Conservation (phyloP, 2,329 filamentous ascomycete genomes). For the Cytospora piceae region DNA sequence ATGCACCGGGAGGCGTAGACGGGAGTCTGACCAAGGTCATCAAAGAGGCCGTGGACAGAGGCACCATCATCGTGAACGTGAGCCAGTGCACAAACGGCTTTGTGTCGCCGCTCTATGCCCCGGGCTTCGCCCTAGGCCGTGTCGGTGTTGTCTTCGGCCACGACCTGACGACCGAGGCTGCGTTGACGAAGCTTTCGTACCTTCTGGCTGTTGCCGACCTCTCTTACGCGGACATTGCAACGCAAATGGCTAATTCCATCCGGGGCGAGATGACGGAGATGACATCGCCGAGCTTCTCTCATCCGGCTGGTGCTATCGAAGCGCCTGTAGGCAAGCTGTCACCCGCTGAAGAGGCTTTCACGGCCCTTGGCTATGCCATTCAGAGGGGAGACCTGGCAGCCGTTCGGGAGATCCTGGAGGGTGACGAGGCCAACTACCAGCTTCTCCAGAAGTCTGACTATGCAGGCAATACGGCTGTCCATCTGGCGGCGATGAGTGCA, state of each 20-base stretch:
- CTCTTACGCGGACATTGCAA: conserved; percentile 67
- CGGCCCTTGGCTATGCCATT: conserved; percentile 80
- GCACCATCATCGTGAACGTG: conserved; percentile 86
- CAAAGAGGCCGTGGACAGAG: conserved; percentile 74
- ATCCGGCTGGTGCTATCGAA: conserved; percentile 63
- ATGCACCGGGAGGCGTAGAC: conserved; percentile 81
- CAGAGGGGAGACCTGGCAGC: conserved; percentile 68
- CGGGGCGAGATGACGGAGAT: conserved; percentile 84
- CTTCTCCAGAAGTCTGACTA: conserved; percentile 79
- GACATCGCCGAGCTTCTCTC: conserved; percentile 73
- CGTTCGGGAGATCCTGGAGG: conserved; percentile 69
- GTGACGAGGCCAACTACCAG: conserved; percentile 56
- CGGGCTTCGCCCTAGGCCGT: conserved; percentile 75
- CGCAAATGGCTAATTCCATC: conserved; percentile 73
- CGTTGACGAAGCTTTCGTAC: conserved; percentile 88
- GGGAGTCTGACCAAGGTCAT: conserved; percentile 80
- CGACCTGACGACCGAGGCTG: conserved; percentile 88
- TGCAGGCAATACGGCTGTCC: conserved; percentile 74
- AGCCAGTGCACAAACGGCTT: conserved; percentile 84
- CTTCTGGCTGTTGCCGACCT: conserved; percentile 71
- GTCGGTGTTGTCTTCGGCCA: conserved; percentile 88
- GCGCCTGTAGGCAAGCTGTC: conserved; percentile 49
- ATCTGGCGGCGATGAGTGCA: conserved; percentile 60
- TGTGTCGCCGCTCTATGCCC: conserved; percentile 77
- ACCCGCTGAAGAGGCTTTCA: conserved; percentile 64